Evolutionary conservation across 2,329 filamentous ascomycete species (phyloP).

Genomic region (Cladosporium phlei): DNA sequence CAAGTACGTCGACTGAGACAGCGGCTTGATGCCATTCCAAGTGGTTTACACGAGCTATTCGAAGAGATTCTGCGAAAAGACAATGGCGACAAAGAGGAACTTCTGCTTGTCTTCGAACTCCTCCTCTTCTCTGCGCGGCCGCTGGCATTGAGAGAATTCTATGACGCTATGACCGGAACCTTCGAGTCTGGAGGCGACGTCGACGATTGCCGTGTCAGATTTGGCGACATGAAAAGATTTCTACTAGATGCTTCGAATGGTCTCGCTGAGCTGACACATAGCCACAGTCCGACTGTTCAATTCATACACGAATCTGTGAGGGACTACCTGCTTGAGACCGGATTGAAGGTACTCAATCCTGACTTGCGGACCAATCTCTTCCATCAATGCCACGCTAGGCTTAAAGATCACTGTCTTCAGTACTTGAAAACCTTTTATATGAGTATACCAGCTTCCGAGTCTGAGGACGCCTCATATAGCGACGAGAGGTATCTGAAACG

Average conservation of each 20-base stretch:
- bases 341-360: constrained; percentile 30
- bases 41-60: constrained; percentile 46
- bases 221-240: constrained; percentile 33
- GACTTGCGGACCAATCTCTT: background rate
- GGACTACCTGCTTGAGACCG: constrained; percentile 42
- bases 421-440: background rate
- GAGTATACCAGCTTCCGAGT: no score
- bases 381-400: constrained; percentile 16
- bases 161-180: constrained; percentile 47
- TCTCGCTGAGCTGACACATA: constrained; percentile 41
- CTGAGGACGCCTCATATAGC: no score
- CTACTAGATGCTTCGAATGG: constrained; percentile 48
- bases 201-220: no score
- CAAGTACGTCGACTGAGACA: constrained; percentile 28
- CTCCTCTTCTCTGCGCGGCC: constrained; percentile 48
- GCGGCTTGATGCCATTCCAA: constrained; percentile 38
- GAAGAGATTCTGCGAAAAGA: constrained; percentile 48
- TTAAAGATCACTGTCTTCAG: constrained; percentile 16
- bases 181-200: constrained; percentile 47
- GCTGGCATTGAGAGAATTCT: constrained; percentile 42
- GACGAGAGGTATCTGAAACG: no score
- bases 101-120: constrained; percentile 50
- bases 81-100: constrained; percentile 33
- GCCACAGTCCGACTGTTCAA: constrained; percentile 36
- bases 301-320: constrained; percentile 53